Evolutionary conservation across 2,329 filamentous ascomycete species (phyloP).

Genomic region (Colletotrichum eleusines): DNA sequence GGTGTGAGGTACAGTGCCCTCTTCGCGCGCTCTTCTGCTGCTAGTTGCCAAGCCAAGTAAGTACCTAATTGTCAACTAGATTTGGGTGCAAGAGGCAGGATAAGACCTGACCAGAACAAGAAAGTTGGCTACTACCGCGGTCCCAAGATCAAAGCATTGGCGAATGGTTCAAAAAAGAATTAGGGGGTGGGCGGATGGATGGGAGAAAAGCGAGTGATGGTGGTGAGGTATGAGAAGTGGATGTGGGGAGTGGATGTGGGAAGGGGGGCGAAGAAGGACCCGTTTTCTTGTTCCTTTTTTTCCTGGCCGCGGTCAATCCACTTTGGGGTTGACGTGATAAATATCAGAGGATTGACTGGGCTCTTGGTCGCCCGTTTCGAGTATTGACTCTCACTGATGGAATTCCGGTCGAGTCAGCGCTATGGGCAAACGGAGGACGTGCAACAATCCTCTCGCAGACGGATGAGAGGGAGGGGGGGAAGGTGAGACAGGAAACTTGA

Average conservation of each 20-base stretch:
- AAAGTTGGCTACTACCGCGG: conserved; percentile 38
- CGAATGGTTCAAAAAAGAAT: conserved; percentile 26
- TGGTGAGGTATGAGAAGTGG: conserved; percentile 25
- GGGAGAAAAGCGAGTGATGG: neutral
- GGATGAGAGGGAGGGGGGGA: conserved; percentile 18
- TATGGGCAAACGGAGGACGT: conserved; percentile 11
- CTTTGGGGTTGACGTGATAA: conserved; percentile 31
- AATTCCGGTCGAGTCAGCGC: conserved; percentile 31
- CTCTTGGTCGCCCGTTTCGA: conserved; percentile 4
- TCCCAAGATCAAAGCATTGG: conserved; percentile 38
- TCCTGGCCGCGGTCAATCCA: conserved; percentile 14
- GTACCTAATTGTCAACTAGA: conserved; percentile 10
- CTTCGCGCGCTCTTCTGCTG: neutral
- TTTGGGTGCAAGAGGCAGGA: conserved; percentile 7
- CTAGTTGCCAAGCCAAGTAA: neutral
- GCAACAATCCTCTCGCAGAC: neutral
- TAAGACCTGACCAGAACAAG: conserved; percentile 31
- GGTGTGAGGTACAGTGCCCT: conserved; percentile 2
- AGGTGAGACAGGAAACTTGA: conserved; percentile 43
- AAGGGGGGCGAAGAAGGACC: conserved; percentile 14
- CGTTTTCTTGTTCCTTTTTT: conserved; percentile 29
- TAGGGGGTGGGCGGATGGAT: conserved; percentile 11
- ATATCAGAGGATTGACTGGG: conserved; percentile 31
- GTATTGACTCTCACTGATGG: conserved; percentile 42
- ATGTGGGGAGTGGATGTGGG: conserved; percentile 18